Evolutionary conservation across 768 basidiomycete species (phyloP), one percentile per base, ranked within the genome.

Genomic region (Suillus brevipes): DNA sequence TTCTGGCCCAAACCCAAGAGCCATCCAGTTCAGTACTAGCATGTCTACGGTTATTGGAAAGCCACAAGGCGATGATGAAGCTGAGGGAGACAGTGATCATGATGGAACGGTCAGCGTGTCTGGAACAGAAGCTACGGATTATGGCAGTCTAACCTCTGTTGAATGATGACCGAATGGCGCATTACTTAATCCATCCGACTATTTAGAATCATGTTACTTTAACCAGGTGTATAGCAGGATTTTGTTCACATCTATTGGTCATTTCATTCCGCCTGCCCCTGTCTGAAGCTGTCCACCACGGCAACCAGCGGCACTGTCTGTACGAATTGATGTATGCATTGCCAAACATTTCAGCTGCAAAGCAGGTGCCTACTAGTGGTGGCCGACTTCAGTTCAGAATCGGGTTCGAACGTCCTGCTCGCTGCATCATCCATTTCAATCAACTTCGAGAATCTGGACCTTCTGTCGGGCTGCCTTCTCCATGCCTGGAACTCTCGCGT

Each of bases 91-190:
- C 36, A 73, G 78, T n/a, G 73, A 71, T 42, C 73, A 75, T 53
- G 82, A 83, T 64, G 79, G 74, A 57, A 77, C 75, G 57, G 73
- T 70, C 5, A 83, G 81, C 60, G 64, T 78, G 60, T 79, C 81
- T 43, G 81, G 76, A 60, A 79, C 77, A 45, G 79, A 81, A 58
- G 72, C 69, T 37, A 79, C 76, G 12, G 82, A 83, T 61, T 75
- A 76, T 43, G 80, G 79, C 58, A 85, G 84, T 73, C 77, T 85
- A 64, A 85, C 84, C 16, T 85, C 84, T 68, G 81, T 86, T 50
- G 81, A 84, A 67, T 82, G 73, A 74, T 25, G 40, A 28, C 38
- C 28, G 25, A 43, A 20, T 59, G 25, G 18, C 18, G 10, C 55
- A 23, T 56, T 16, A 37, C 23, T 12, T 12, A 20, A 59, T 59